Conservation (phyloP, 73 alveolate species). For the Paramecium caudatum region DNA sequence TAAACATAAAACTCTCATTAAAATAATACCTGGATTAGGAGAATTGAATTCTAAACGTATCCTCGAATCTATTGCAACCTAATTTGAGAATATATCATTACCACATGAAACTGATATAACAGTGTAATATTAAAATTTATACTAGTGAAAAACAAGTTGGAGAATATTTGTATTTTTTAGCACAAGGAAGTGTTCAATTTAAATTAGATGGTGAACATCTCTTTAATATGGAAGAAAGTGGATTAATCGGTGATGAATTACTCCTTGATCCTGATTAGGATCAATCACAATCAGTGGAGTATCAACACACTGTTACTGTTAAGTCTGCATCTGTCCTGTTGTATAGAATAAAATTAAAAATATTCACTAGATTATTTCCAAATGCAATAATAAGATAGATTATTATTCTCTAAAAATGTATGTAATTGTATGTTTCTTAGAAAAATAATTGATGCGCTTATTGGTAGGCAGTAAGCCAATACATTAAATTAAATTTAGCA, state of each 20-base stretch:
- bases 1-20: neutral
- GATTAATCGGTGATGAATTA: conserved; percentile 59
- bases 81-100: conserved; percentile 36
- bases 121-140: neutral
- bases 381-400: conserved; percentile 3
- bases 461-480: neutral
- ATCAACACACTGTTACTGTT: neutral
- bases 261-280: conserved; percentile 50
- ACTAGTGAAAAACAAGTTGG: conserved; percentile 25
- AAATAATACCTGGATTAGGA: conserved; percentile 31
- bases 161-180: conserved; percentile 15
- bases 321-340: conserved; percentile 51
- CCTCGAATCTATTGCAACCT: neutral
- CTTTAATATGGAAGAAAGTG: conserved; percentile 26
- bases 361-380: conserved; percentile 14
- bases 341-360: conserved; percentile 2
- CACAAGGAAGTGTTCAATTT: neutral
- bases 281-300: neutral
- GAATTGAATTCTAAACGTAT: conserved; percentile 57
- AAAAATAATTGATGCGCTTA: neutral
- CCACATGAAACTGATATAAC: conserved; percentile 1
- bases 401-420: neutral
- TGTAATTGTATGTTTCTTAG: neutral
- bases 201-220: neutral
- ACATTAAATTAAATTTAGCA: neutral